Base-by-base conservation (phyloP, 2,329 filamentous ascomycete species). In the Colletotrichum eleusines region DNA sequence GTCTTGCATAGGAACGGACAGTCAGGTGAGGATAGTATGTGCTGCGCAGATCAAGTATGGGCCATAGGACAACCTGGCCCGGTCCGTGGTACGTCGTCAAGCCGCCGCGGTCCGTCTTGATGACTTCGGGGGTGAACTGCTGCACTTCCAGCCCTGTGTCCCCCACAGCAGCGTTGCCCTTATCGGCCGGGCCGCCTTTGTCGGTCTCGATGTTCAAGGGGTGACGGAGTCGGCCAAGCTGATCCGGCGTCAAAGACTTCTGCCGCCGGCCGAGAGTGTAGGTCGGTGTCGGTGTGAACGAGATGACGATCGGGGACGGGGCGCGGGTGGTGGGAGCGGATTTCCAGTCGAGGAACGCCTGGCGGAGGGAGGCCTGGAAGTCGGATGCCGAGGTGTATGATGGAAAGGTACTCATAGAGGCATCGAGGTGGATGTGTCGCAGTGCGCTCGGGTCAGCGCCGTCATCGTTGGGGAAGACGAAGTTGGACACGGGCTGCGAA, bases 61-160 rank as follows among this genome's bases (percentile, higher is more conserved):
- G 94, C 84, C 97, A 99, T n/a, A 95, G 89, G 44, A 98, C 93
- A 59, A 97, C 83, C 80, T 99, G 96, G 0, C 95, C 95, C 0
- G 95, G 96, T 0, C 95, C 96, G 79, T 99, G 96, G 83, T 97
- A 98, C 3, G 96, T 98, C 0, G 94, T 95, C 74, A 97, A 90
- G 0, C 96, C 96, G 72, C 96, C 96, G 65, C 96, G 90, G n/a
- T 90, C 87, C 18, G 93, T 92, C 76, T 90, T 86, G 53, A 89
- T 81, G 75, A 96, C 89, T n/a, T 88, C 84, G 3, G 91, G 92
- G 33, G 78, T 73, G 75, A 81, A 84, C 60, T 69, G 75, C 60
- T 44, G 82, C 82, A 40, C 78, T 31, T 16, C 18, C 48, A 8
- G 12, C 23, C 60, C 26, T 2, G 35, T 11, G 26, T 54, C 44